phyloP scores from a whole-genome alignment of 169 alveolate genomes.

The Plasmodium fragile region DNA sequence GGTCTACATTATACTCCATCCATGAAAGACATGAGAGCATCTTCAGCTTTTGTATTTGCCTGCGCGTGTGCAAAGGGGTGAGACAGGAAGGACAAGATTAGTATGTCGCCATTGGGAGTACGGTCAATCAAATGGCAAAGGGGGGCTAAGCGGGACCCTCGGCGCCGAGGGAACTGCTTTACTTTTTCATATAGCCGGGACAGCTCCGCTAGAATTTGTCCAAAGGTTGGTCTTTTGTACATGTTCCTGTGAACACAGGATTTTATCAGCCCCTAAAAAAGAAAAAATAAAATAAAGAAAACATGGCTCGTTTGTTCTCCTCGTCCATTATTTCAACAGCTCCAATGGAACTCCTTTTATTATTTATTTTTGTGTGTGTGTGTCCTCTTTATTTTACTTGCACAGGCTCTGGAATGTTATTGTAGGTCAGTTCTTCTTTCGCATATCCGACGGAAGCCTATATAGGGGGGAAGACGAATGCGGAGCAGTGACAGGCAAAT shows the following conservation, averaged over 20 bases:
- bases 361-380: neutral
- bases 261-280: slow-evolving; percentile 45
- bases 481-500: neutral
- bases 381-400: slow-evolving; percentile 23
- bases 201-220: slow-evolving; percentile 4
- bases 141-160: neutral
- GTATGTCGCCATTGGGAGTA: neutral
- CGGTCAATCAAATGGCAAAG: neutral
- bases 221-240: slow-evolving; percentile 64
- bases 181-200: slow-evolving; percentile 52
- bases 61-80: slow-evolving; percentile 6
- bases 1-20: slow-evolving; percentile 54
- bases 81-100: neutral
- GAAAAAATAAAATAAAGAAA: neutral
- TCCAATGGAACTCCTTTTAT: neutral
- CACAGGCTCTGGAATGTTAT: slow-evolving; percentile 31
- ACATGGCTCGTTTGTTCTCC: neutral
- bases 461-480: neutral
- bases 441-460: slow-evolving; percentile 75
- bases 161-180: neutral
- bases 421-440: slow-evolving; percentile 43
- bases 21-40: slow-evolving; percentile 78
- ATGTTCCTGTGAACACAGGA: slow-evolving; percentile 38
- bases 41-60: slow-evolving; percentile 72
- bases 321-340: neutral